Evolutionary conservation across 495 filamentous ascomycete species (phyloP), one percentile per base, ranked within the genome.

Genomic region (Xylaria palmicola): DNA sequence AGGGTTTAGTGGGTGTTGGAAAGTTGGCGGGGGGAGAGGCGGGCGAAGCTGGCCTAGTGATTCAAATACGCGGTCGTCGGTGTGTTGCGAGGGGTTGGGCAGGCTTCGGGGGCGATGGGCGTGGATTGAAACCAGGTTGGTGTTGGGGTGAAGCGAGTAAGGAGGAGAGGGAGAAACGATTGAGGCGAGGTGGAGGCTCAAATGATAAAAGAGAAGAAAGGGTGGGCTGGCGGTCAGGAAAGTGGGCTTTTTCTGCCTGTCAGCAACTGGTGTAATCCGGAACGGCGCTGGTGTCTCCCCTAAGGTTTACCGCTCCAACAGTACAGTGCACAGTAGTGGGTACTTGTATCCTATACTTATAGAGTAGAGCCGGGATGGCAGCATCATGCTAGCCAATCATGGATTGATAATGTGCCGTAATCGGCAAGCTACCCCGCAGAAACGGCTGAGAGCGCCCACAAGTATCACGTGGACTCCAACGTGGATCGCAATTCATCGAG

Each of bases 191-290:
- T 19, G 37, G 41, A 44, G 41, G 53, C 53, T 56, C 53, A 56
- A 56, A 30, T 56, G 27, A 39, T 29, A 27, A 55, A 41, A 55
- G 15, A 55, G 29, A 7, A 29, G 20, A 30, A 43, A 19, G 29
- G 27, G 34, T 34, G 49, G 26, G 48, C 34, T 55, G 51, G 53
- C 53, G 53, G 53, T 56, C 53, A 56, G 24, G 53, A 10, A 44
- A 44, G 37, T 56, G 53, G 53, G 39, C 19, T 32, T 19, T 34
- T 1, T 17, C 13, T 43, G 22, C 17, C 20, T 32, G 13, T 36
- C 6, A 29, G 34, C 20, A 5, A 22, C n/a, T 30, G 53, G 37
- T 9, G 7, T 5, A 3, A 20, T 32, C 39, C 44, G 39, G 53
- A 56, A 56, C 39, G 26, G 27, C 39, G 6, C 32, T 36, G 32